These are phyloP conservation scores for Rubia tinctorum DNA, from an alignment of 305 asterid genomes.

Conservation along the genomic window DNA sequence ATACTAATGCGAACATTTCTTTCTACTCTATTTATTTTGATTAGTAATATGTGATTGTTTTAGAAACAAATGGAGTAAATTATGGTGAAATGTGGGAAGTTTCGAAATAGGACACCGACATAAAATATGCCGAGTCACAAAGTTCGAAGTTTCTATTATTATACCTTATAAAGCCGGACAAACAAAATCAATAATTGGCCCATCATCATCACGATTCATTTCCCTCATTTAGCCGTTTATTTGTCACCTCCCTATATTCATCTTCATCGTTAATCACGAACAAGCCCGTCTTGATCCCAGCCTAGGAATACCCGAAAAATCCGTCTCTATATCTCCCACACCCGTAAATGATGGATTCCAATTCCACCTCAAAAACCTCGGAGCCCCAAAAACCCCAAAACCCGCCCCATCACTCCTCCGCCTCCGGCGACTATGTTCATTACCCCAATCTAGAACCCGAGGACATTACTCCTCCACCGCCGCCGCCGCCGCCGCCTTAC, in stretches of 20 bases:
- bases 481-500: constrained; percentile 9
- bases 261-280: not conserved
- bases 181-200: not conserved
- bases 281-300: not conserved
- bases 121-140: not conserved
- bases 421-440: constrained; percentile 58
- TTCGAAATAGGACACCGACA: not conserved
- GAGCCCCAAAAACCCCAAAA: constrained; percentile 8
- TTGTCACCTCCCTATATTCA: not conserved
- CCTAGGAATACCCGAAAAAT: not conserved
- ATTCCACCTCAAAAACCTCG: constrained; percentile 15
- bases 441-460: constrained; percentile 73
- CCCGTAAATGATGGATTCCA: constrained; percentile 15
- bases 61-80: too few relatives aligned
- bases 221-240: constrained; percentile 10
- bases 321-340: not conserved
- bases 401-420: constrained; percentile 7
- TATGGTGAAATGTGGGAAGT: not conserved
- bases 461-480: constrained; percentile 45
- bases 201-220: not conserved
- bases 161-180: not conserved
- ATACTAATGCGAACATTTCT: too few relatives aligned
- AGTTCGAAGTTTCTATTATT: not conserved
- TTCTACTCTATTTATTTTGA: too few relatives aligned
- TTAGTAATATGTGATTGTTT: too few relatives aligned